Evolutionary conservation across 2,329 filamentous ascomycete species (phyloP), one percentile per base, ranked within the genome.

Genomic region (Pseudogymnoascus sp.): DNA sequence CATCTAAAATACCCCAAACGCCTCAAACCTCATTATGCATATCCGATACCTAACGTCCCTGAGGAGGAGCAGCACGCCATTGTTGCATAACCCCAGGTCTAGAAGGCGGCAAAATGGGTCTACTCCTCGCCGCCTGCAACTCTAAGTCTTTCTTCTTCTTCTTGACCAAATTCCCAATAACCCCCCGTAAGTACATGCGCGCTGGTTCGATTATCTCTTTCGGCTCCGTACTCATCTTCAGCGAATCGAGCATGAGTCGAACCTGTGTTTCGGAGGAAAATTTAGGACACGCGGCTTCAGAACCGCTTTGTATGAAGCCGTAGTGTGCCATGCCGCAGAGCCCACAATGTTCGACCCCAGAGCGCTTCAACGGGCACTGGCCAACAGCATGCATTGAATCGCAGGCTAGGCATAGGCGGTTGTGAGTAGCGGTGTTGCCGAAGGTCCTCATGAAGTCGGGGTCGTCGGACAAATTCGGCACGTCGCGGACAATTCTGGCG

Each of bases 321-420:
- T 78, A 84, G 69, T 88, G 86, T 1, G 84, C 82, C 21, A 84
- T 78, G 14, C 86, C 85, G 65, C 88, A 89, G 5, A 89, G 78
- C 5, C 81, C 81, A 72, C 88, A 90, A 67, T 81, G 75, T 68
- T 88, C 85, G 2, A 81, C 77, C 1, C 84, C 84, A 7, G 82
- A 80, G 4, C 78, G 67, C 70, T 86, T 87, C 34, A 88, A 75
- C 8, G 82, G 82, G 69, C 87, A 90, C 43, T 79, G 77, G n/a
- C 86, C 86, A 11, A 75, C 71, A 1, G 77, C 72, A 70, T 89
- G 87, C n/a, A 69, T 64, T 21, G 77, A 75, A 38, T 74, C 72
- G 72, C 87, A 89, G 11, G 81, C 82, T 1, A 76, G 71, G 68
- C 87, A 89, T 59, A 25, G 18, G 59, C 59, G 34, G 7, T 38